Evolutionary conservation across 2,329 filamentous ascomycete genomes (phyloP).

Genomic region (Acrodontium crateriforme): DNA sequence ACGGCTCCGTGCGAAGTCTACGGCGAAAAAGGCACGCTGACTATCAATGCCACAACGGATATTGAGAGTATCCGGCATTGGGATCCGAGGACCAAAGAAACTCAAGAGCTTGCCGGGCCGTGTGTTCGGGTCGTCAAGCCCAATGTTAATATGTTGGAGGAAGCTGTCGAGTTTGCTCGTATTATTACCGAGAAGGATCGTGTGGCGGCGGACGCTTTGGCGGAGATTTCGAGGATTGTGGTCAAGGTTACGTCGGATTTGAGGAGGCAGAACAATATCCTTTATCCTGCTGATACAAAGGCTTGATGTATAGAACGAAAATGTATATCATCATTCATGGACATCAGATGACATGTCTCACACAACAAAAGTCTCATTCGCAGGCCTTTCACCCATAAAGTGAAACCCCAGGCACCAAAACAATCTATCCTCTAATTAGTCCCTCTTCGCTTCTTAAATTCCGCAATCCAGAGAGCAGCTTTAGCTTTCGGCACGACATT

Average conservation of each 20-base stretch:
- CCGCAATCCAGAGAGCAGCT: slow-evolving; percentile 62
- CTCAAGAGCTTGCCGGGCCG: slow-evolving; percentile 25
- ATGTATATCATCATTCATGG: too few species aligned
- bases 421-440: slow-evolving; percentile 1
- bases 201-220: slow-evolving; percentile 24
- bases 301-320: too few species aligned
- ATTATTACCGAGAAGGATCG: slow-evolving; percentile 28
- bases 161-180: slow-evolving; percentile 33
- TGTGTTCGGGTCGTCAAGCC: slow-evolving; percentile 21
- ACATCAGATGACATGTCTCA: too few species aligned
- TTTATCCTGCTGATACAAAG: slow-evolving; percentile 25
- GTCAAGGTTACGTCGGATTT: slow-evolving; percentile 30
- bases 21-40: slow-evolving; percentile 34
- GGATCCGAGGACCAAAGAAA: slow-evolving; percentile 31
- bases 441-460: slow-evolving; percentile 61
- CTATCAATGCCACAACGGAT: slow-evolving; percentile 31
- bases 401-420: too few species aligned
- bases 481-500: slow-evolving; percentile 64
- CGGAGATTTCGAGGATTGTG: slow-evolving; percentile 28
- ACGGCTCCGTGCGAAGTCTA: slow-evolving; percentile 33
- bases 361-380: too few species aligned
- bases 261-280: slow-evolving; percentile 30
- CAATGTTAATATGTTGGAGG: slow-evolving; percentile 33
- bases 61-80: slow-evolving; percentile 28
- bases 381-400: too few species aligned